Base-by-base conservation (phyloP, 1,284 basidiomycete species). In the Acaromyces ingoldii region DNA sequence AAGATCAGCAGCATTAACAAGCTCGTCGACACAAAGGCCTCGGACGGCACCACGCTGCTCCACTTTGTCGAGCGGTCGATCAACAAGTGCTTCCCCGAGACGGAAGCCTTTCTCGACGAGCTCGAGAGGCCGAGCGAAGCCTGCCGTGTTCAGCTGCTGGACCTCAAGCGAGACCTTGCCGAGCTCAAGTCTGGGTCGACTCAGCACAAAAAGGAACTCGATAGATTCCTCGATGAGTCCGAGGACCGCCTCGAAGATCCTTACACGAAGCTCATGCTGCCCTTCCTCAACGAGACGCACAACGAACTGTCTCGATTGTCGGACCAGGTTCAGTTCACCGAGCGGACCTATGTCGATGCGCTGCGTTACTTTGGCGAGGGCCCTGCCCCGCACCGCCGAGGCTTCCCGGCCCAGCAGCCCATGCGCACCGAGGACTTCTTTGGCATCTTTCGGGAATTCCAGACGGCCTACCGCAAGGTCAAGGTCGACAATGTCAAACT, bases 1-100 rank as follows among this genome's bases (percentile, higher is more conserved):
- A 86, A 89, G 71, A 86, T 97, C 56, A 91, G 89, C 77, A 95
- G 91, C 76, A 95, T 98, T 78, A 98, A 98, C 80, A 92, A 91
- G 81, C 81, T 98, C 46, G 93, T 97, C 37, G 95, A 98, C 71
- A 98, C 93, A 2, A 98, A 98, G 77, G 95, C 92, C 2, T 62
- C 56, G 6, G 73, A 76, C 82, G 89, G 51, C 86, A 92, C 73
- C 88, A 98, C 93, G 0, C 81, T 98, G 36, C 80, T 98, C 6
- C 93, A 98, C 76, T 97, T 97, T 80, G 78, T 97, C 47, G 92
- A 97, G 73, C 82, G 86, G 48, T 93, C 90, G 0, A 85, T 98
- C 4, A 80, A 84, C 9, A 87, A 86, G 65, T 86, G 91, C 67
- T 97, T 97, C 78, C 86, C 86, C 9, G 82, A 86, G 33, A 89